These are phyloP conservation scores for Annona cherimola DNA, from an alignment of 164 flowering plant species.

Conservation along the genomic window DNA sequence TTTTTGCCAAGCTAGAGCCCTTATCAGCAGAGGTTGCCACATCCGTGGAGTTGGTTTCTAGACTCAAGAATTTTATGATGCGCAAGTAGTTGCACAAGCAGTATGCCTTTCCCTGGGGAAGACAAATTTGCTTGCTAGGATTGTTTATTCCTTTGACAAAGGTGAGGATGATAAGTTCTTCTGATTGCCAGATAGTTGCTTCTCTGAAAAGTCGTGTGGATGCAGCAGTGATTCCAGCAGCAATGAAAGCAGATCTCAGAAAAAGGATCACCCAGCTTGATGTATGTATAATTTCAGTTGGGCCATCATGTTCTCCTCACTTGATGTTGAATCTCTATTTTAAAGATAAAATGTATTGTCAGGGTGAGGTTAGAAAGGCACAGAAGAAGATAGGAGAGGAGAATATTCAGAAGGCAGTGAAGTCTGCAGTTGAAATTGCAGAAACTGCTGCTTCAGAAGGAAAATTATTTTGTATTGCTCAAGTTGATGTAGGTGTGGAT, in stretches of 20 bases:
- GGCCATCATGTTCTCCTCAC: not conserved
- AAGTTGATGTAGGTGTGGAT: conserved; percentile 79
- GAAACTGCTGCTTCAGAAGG: conserved; percentile 67
- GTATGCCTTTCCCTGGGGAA: too few relatives aligned
- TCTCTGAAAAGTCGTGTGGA: conserved; percentile 71
- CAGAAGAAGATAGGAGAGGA: conserved; percentile 81
- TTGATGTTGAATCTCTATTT: not conserved
- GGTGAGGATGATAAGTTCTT: not conserved
- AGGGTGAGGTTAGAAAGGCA: conserved; percentile 68
- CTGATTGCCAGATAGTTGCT: conserved; percentile 60
- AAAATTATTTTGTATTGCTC: conserved; percentile 59
- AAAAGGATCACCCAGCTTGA: conserved; percentile 55
- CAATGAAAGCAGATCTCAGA: conserved; percentile 74
- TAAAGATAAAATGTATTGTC: conserved; percentile 2
- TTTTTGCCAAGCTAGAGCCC: too few relatives aligned
- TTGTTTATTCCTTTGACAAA: too few relatives aligned
- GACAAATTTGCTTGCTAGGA: too few relatives aligned
- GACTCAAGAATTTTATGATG: too few relatives aligned
- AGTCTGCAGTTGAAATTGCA: conserved; percentile 51
- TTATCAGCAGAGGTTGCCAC: too few relatives aligned
- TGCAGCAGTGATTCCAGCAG: conserved; percentile 73
- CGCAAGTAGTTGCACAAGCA: too few relatives aligned
- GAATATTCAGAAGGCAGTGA: conserved; percentile 64
- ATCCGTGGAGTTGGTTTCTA: too few relatives aligned
- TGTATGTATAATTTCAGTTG: conserved; percentile 31